Evolutionary conservation across 139 green algal species (phyloP).

Genomic region (Asterochloris erici): DNA sequence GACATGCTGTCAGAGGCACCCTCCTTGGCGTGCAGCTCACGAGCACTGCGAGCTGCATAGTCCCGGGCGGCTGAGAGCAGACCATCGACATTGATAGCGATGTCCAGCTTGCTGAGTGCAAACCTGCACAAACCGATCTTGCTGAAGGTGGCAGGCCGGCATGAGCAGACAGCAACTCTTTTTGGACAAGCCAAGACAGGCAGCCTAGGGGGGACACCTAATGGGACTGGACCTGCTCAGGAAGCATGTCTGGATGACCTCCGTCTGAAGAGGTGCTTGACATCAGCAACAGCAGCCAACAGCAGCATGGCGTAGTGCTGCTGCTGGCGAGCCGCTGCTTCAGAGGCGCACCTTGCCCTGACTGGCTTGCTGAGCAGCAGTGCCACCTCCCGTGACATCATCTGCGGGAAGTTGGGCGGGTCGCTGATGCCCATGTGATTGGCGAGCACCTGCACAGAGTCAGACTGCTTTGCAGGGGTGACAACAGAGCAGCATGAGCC

Average conservation of each 20-base stretch:
- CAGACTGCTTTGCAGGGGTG: too few species aligned
- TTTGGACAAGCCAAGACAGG: too few species aligned
- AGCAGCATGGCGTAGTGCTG: constrained; percentile 52
- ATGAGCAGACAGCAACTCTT: neutral
- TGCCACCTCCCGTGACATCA: neutral
- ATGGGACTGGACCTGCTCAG: constrained; percentile 60
- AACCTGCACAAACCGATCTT: constrained; percentile 24
- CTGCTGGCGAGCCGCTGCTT: too few species aligned
- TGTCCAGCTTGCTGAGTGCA: constrained; percentile 28
- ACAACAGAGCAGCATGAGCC: too few species aligned
- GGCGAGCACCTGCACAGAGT: neutral
- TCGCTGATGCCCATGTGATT: neutral
- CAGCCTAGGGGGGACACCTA: constrained; percentile 17
- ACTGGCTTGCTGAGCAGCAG: too few species aligned
- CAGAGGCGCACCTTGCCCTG: too few species aligned
- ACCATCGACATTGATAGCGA: constrained; percentile 51
- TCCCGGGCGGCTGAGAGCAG: constrained; percentile 49
- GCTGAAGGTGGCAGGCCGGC: neutral
- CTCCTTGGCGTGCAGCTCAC: constrained; percentile 44
- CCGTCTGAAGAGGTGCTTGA: too few species aligned
- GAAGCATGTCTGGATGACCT: too few species aligned
- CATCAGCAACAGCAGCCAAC: constrained; percentile 39
- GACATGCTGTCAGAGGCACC: constrained; percentile 1
- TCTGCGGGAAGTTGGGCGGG: neutral
- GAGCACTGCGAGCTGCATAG: constrained; percentile 55